Evolutionary conservation across 495 filamentous ascomycete species (phyloP), one percentile per base, ranked within the genome.

Genomic region (Penicillium bialowiezense): DNA sequence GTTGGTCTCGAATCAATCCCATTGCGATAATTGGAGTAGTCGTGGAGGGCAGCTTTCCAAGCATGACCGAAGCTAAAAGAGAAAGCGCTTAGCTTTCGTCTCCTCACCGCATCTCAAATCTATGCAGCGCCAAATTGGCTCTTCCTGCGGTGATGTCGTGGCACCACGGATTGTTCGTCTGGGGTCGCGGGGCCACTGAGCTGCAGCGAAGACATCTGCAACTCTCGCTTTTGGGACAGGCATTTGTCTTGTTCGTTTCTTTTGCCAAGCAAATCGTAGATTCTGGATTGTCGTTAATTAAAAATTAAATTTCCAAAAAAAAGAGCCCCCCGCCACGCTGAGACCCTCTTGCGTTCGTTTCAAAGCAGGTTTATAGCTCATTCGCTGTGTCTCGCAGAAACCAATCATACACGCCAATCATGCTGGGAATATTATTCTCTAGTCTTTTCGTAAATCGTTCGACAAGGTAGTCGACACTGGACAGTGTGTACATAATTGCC

Each of bases 401-500:
- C 13, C 44, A 35, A 43, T 36, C 51, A 49, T 48, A 61, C 51
- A 51, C 3, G 23, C 23, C 23, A 26, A 26, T 55, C 51, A 59
- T 61, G 52, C 51, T 26, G 3, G 23, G 23, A 8, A 26, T 26
- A 74, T 69, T 72, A 73, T 64, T 65, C 60, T 74, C 69, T 75
- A 73, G 50, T 63, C 54, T 72, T 71, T 64, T 72, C 72, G 66
- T 75, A 64, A 75, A 63, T 74, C 68, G 59, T 76, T 52, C 57
- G 50, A 59, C 55, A 52, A 8, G 23, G 23, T 58, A 41, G 49
- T 48, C 42, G 51, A 34, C 7, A 34, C n/a, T n/a, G 23, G 23
- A 44, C 41, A 53, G 48, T 52, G 41, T 43, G 58, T 42, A 39
- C 54, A 44, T 43, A 58, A 60, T 53, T 48, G 41, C 39, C 52